Evolutionary conservation across 176 grass and related monocot species (phyloP).

Genomic region (Carex kokanica): DNA sequence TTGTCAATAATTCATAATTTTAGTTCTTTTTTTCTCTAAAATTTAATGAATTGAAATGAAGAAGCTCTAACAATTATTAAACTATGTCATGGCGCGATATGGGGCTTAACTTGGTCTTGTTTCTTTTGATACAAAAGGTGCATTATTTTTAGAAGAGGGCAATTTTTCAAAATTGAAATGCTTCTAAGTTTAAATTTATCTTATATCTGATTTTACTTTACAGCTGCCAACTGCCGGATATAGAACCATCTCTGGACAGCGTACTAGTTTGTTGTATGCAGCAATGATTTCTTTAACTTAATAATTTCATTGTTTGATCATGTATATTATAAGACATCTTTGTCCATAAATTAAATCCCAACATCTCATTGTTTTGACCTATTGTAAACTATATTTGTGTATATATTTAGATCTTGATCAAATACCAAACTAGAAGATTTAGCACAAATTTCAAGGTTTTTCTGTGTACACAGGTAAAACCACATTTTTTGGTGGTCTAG

Average conservation of each 20-base stretch:
- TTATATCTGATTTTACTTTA: not conserved
- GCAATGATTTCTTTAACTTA: conserved; percentile 1
- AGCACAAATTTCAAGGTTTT: too few species aligned
- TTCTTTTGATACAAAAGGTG: not conserved
- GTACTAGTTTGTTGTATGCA: not conserved
- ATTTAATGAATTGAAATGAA: not conserved
- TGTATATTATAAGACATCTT: not conserved
- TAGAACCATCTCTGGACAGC: conserved; percentile 16
- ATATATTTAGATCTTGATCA: not conserved
- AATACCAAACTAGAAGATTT: too few species aligned
- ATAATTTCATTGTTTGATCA: not conserved
- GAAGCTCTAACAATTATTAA: not conserved
- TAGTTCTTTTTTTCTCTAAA: not conserved
- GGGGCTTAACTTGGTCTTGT: conserved; percentile 2
- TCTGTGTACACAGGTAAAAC: too few species aligned
- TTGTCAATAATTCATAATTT: not conserved
- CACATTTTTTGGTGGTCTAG: too few species aligned
- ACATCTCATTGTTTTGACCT: not conserved
- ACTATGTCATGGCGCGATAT: not conserved
- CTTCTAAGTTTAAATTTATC: not conserved
- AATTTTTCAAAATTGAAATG: not conserved
- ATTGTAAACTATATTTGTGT: not conserved
- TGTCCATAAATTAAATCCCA: not conserved
- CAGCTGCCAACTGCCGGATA: conserved; percentile 82
- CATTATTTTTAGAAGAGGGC: not conserved